These are phyloP conservation scores for Aspergillus homomorphus DNA, from an alignment of 495 filamentous ascomycete genomes.

Conservation along the genomic window DNA sequence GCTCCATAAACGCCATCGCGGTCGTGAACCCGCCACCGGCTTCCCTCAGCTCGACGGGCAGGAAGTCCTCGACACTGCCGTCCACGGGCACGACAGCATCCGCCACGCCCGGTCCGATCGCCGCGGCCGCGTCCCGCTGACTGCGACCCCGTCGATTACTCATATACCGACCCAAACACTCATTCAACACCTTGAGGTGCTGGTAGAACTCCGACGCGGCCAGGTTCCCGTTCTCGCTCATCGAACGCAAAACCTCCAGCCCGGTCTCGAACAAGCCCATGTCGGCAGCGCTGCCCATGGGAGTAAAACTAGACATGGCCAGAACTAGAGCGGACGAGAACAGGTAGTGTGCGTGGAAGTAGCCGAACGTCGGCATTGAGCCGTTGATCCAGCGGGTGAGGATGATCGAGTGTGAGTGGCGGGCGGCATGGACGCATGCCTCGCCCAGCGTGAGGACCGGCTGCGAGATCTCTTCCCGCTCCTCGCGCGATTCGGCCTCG, in stretches of 20 bases:
- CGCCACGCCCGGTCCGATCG: not conserved
- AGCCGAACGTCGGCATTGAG: conserved; percentile 43
- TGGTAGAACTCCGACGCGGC: conserved; percentile 41
- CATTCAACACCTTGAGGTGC: conserved; percentile 36
- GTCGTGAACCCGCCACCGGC: conserved; percentile 35
- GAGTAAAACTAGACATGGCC: conserved; percentile 43
- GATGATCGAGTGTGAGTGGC: conserved; percentile 43
- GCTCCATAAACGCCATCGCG: conserved; percentile 44
- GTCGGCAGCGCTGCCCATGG: conserved; percentile 37
- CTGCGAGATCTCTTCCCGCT: conserved; percentile 31
- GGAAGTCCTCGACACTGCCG: not conserved
- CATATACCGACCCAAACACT: conserved; percentile 31
- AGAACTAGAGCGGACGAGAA: conserved; percentile 43
- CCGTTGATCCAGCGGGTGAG: conserved; percentile 45
- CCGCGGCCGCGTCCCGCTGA: not conserved
- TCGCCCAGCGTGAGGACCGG: conserved; percentile 42
- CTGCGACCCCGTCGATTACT: conserved; percentile 10
- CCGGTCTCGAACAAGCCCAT: conserved; percentile 38
- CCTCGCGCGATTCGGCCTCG: conserved; percentile 13
- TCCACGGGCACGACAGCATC: not conserved
- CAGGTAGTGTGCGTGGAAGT: conserved; percentile 47
- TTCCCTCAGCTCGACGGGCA: not conserved
- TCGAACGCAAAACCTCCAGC: conserved; percentile 37
- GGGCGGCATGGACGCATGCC: conserved; percentile 44
- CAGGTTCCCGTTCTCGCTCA: conserved; percentile 44